Evolutionary conservation across 305 asterid species (phyloP), one percentile per base, ranked within the genome.

Genomic region (Nicotiana rustica): DNA sequence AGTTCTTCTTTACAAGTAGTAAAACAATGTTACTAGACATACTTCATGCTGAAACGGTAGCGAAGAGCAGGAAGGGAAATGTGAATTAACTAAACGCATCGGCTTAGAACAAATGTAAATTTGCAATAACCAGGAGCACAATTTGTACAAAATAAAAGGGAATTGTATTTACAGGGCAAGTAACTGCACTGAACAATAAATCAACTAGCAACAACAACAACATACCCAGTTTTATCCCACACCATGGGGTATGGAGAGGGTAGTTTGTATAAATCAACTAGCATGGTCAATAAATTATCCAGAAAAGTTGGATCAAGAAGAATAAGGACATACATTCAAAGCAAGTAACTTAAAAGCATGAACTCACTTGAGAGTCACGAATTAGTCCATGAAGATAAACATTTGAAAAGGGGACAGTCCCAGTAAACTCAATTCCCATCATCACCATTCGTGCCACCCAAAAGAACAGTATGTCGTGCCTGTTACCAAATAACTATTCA

Each of bases 361-460:
- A 29, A 89, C 97, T 91, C 88, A 96, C 99, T 87, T 96, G 98
- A 86, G 97, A 89, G 87, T 96, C 98, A 56, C 99, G 97, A 85
- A 96, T 93, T 84, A 96, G 99, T 71, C 99, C 99, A 69, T 96
- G 99, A 83, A 96, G 92, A 91, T 94, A 94, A 84, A 96, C 92
- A 81, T 87, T 80, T 84, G 95, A 90, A 89, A 94, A 94, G 70
- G 98, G 98, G 81, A 93, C 91, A 47, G 89, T 90, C 82, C 99
- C 98, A 4, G 99, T 93, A 87, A 93, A 92, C 85, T 93, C 99
- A 82, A 96, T 89, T 83, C 99, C 99, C 98, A 96, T 92, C 98
- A 96, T 96, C 89, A 94, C 99, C 98, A 96, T 96, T 85, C 98
- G 91, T 87, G 99, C 99, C 86, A 96, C 99, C 99, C 99, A 96